Evolutionary conservation across 345 rosid species (phyloP).

Genomic region (Anacardium occidentale): DNA sequence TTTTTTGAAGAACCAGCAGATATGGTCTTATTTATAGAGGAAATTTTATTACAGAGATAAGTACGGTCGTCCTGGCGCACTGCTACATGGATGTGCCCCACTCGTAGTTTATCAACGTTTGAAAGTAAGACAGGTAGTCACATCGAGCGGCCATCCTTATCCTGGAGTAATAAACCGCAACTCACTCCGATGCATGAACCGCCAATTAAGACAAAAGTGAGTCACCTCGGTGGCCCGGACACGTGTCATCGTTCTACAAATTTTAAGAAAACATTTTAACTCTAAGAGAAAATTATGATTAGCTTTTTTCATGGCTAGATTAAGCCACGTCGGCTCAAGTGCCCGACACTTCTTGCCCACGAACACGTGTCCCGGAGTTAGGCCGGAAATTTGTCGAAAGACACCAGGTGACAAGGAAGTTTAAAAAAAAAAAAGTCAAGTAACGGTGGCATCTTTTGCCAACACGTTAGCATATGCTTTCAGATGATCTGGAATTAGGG

Average conservation of each 20-base stretch:
- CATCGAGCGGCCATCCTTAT: conserved; percentile 39
- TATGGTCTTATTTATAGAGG: conserved; percentile 33
- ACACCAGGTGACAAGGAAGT: not conserved
- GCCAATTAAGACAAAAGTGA: conserved; percentile 25
- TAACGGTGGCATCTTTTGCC: not conserved
- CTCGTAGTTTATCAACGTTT: conserved; percentile 21
- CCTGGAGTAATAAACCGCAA: not conserved
- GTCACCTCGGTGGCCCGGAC: conserved; percentile 14
- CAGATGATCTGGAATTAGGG: conserved; percentile 24
- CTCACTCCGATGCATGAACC: conserved; percentile 45
- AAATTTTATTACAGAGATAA: conserved; percentile 31
- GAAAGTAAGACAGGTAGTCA: conserved; percentile 35
- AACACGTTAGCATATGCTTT: conserved; percentile 27
- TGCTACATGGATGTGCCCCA: conserved; percentile 34
- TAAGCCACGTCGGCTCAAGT: conserved; percentile 20
- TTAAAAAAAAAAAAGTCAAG: not conserved
- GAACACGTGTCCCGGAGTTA: conserved; percentile 27
- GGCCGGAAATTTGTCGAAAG: conserved; percentile 35
- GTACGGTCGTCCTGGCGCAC: conserved; percentile 69
- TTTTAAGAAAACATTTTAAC: not conserved
- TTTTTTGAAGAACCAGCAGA: not conserved
- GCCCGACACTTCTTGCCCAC: conserved; percentile 29
- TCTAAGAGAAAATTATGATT: not conserved
- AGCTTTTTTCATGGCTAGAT: conserved; percentile 27
- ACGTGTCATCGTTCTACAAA: conserved; percentile 36